Evolutionary conservation across 2,329 filamentous ascomycete species (phyloP).

Genomic region (Xylaria sp.): DNA sequence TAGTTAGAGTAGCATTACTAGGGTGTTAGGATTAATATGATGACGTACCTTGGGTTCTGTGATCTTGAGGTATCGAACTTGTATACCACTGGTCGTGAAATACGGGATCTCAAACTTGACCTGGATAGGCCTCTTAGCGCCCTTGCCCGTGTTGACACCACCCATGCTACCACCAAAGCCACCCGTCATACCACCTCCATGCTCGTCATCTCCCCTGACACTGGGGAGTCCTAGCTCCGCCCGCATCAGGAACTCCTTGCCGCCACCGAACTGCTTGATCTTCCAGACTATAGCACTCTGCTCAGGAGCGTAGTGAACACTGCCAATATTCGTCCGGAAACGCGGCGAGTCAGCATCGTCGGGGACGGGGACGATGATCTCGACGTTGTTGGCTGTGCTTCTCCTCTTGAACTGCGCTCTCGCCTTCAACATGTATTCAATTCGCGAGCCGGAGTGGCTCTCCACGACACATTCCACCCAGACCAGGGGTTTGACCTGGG

Average conservation of each 20-base stretch:
- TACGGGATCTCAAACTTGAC: slow-evolving; percentile 99
- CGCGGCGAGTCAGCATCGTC: slow-evolving; percentile 96
- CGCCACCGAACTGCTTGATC: slow-evolving; percentile 99
- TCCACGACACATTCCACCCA: slow-evolving; percentile 99
- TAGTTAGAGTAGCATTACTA: slow-evolving; percentile 27
- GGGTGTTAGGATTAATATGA: not conserved
- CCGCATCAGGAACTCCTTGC: slow-evolving; percentile 98
- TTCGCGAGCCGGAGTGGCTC: slow-evolving; percentile 91
- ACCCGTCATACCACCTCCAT: slow-evolving; percentile 96
- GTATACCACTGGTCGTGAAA: slow-evolving; percentile 99
- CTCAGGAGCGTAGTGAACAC: slow-evolving; percentile 96
- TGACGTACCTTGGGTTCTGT: slow-evolving; percentile 93
- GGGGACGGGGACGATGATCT: slow-evolving; percentile 96
- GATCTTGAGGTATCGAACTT: slow-evolving; percentile 98
- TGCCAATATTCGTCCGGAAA: slow-evolving; percentile 97
- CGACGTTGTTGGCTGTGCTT: slow-evolving; percentile 98
- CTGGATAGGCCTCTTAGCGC: slow-evolving; percentile 91
- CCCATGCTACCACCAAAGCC: slow-evolving; percentile 98
- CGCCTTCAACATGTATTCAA: slow-evolving; percentile 99
- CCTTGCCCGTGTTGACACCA: slow-evolving; percentile 84
- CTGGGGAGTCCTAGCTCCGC: slow-evolving; percentile 94
- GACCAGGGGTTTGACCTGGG: slow-evolving; percentile 96
- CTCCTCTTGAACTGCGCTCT: slow-evolving; percentile 98
- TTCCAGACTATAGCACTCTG: slow-evolving; percentile 99
- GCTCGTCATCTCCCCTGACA: slow-evolving; percentile 94